phyloP scores from a whole-genome alignment of 2,329 filamentous ascomycete species.

The Ophiosphaerella korrae region DNA sequence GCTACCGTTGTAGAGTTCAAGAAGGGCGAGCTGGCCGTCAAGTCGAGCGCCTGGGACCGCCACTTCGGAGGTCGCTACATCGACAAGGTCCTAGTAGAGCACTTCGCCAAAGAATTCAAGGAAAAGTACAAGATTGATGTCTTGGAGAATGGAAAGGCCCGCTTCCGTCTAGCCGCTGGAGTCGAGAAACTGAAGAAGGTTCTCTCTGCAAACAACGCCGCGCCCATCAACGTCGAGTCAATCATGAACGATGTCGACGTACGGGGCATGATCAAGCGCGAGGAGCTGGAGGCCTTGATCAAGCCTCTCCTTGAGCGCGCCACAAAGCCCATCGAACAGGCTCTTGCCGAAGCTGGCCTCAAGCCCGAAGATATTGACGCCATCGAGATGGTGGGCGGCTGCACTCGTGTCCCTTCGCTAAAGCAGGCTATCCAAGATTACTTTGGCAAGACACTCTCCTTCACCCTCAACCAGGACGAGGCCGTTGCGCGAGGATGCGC shows the following conservation, averaged over 20 bases:
- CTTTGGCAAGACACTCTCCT: slow-evolving; percentile 89
- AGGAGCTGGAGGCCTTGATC: slow-evolving; percentile 91
- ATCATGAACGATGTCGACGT: slow-evolving; percentile 98
- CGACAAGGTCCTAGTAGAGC: slow-evolving; percentile 91
- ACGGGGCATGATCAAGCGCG: slow-evolving; percentile 83
- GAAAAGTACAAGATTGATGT: slow-evolving; percentile 98
- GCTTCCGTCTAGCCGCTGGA: slow-evolving; percentile 81
- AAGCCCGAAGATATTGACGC: slow-evolving; percentile 89
- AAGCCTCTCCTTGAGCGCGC: slow-evolving; percentile 79
- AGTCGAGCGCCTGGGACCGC: slow-evolving; percentile 89
- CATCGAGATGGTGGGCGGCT: slow-evolving; percentile 92
- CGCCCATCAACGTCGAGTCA: slow-evolving; percentile 94
- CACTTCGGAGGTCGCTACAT: slow-evolving; percentile 98
- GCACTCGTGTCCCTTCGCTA: slow-evolving; percentile 88
- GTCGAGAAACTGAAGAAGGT: slow-evolving; percentile 99
- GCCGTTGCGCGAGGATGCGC: slow-evolving; percentile 93
- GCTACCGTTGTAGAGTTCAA: slow-evolving; percentile 93
- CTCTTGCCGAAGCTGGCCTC: slow-evolving; percentile 90
- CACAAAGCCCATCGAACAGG: slow-evolving; percentile 80
- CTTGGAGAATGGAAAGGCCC: slow-evolving; percentile 84
- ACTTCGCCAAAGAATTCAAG: slow-evolving; percentile 95
- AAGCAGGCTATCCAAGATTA: slow-evolving; percentile 89
- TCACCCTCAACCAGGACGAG: slow-evolving; percentile 98
- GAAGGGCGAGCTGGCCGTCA: slow-evolving; percentile 94
- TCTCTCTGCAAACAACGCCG: slow-evolving; percentile 89